These are phyloP conservation scores for Hypoxylon rubiginosum DNA, from an alignment of 2,329 filamentous ascomycete genomes.

Conservation along the genomic window DNA sequence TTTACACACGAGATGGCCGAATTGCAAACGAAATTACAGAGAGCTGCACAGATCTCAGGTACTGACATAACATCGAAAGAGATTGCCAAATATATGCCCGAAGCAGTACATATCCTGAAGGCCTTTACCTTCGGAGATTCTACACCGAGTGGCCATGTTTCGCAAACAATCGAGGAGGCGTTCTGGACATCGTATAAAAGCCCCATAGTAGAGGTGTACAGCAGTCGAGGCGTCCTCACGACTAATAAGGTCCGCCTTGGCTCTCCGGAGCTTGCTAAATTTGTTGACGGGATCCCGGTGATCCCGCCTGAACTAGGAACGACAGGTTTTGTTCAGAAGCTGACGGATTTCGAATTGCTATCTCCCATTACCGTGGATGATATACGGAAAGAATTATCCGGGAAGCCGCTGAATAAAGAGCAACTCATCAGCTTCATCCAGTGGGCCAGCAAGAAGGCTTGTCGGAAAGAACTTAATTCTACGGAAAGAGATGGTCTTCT, in stretches of 20 bases:
- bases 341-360: conserved; percentile 89
- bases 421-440: conserved; percentile 87
- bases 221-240: conserved; percentile 87
- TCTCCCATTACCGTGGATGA: conserved; percentile 88
- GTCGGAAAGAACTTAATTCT: conserved; percentile 78
- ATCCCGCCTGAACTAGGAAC: conserved; percentile 82
- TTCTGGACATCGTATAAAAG: conserved; percentile 94
- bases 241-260: conserved; percentile 85
- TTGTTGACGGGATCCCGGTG: conserved; percentile 90
- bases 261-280: conserved; percentile 74
- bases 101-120: conserved; percentile 84
- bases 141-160: conserved; percentile 86
- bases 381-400: conserved; percentile 84
- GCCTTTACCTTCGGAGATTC: conserved; percentile 92
- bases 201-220: conserved; percentile 87
- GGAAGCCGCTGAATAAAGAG: conserved; percentile 81
- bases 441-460: conserved; percentile 83
- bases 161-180: conserved; percentile 89
- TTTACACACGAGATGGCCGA: conserved; percentile 90
- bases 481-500: conserved; percentile 78
- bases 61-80: conserved; percentile 72
- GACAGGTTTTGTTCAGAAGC: conserved; percentile 80
- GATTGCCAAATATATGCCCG: conserved; percentile 77
- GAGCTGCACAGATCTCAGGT: conserved; percentile 58
- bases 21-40: conserved; percentile 72